Base-by-base conservation (phyloP, 1,284 basidiomycete species). In the Pseudozyma sp. region DNA sequence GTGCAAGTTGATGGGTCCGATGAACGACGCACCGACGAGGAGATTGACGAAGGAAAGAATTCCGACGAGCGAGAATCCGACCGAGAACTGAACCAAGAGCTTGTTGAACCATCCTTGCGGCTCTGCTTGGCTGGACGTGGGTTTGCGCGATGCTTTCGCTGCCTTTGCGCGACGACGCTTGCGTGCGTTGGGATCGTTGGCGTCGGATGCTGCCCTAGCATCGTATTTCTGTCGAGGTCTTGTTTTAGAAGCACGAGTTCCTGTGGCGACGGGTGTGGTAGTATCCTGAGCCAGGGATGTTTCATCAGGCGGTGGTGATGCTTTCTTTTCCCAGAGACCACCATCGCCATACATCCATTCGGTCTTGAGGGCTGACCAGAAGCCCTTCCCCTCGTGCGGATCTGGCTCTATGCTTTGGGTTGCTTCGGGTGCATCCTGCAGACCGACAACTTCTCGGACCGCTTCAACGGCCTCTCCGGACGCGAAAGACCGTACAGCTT, bases 11-110 rank as follows among this genome's bases (percentile, higher is more conserved):
- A 77, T 63, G 6, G 76, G 73, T 3, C 64, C 76, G 33, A 77
- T 52, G 19, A 74, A 69, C 6, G 74, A 63, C 1, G 68, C 55
- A 2, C 72, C 72, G 11, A 79, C 50, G 13, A 79, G 61, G 16
- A 79, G 49, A 29, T 74, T 77, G 60, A 79, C 49, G 24, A 79
- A 77, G 31, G 70, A 74, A 4, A 72, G 39, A 16, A 77, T 76
- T 46, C 77, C 77, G 31, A 79, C 68, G 4, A 79, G 50, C 2
- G 68, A 77, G 42, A 77, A 77, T n/a, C 77, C 77, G 11, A 79
- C 58, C 5, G 71, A 69, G 45, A 79, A 75, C 49, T 75, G 72
- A 7, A 75, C 30, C 3, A 75, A 19, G 13, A 71, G 57, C 37
- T 56, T 68, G 57, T 50, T 50, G 4, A 75, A 17, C 64, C 59